Evolutionary conservation across 2,329 filamentous ascomycete genomes (phyloP).

Genomic region (Colletotrichum tofieldiae): DNA sequence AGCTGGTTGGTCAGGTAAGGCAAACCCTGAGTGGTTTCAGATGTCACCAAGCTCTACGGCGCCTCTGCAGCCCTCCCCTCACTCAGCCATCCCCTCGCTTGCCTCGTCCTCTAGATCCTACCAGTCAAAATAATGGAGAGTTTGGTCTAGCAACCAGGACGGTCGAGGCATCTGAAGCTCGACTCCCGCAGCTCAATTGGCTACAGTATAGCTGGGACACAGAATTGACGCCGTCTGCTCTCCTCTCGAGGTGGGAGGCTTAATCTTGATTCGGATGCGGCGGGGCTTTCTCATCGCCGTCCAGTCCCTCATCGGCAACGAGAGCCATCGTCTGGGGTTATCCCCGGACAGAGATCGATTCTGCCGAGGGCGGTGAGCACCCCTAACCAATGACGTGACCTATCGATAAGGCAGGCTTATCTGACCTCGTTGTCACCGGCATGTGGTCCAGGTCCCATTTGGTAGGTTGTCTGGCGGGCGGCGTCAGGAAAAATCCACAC

Average conservation of each 20-base stretch:
- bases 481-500: conserved; percentile 38
- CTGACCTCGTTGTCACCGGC: conserved; percentile 6
- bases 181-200: neutral
- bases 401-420: conserved; percentile 29
- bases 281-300: conserved; percentile 7
- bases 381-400: conserved; percentile 12
- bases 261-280: conserved; percentile 11
- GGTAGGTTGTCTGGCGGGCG: neutral
- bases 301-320: neutral
- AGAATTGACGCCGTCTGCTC: neutral
- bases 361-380: conserved; percentile 27
- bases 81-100: neutral
- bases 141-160: neutral
- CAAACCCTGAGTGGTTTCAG: conserved; percentile 8
- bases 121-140: neutral
- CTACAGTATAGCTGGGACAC: neutral
- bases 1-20: neutral
- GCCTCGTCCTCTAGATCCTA: neutral
- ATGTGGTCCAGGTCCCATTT: conserved; percentile 7
- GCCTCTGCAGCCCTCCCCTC: neutral
- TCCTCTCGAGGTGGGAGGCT: neutral
- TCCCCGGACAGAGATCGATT: conserved; percentile 3
- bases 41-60: conserved; percentile 10
- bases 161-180: neutral
- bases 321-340: conserved; percentile 16